Conservation (phyloP, 306 rosid genomes). For the Prunus davidiana region DNA sequence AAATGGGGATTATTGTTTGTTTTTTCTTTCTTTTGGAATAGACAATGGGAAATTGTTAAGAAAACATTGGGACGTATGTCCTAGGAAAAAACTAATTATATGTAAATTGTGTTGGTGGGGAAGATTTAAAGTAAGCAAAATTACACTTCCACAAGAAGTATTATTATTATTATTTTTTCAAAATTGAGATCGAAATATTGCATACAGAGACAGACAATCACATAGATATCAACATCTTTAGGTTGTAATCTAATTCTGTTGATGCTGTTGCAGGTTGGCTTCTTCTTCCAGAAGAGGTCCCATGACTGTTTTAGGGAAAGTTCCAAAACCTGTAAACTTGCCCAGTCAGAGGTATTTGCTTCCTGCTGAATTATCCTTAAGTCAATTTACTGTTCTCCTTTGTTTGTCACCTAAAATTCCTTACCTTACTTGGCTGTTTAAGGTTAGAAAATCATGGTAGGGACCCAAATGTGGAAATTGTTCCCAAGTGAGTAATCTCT, state of each 20-base stretch:
- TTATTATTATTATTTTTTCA: neutral
- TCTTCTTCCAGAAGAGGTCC: conserved; percentile 82
- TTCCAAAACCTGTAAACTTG: conserved; percentile 91
- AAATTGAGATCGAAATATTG: neutral
- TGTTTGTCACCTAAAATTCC: conserved; percentile 28
- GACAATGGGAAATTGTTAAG: neutral
- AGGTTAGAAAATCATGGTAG: conserved; percentile 96
- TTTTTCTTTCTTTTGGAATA: neutral
- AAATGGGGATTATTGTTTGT: neutral
- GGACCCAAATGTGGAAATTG: conserved; percentile 93
- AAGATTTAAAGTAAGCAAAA: neutral
- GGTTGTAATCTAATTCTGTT: neutral
- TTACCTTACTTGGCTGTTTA: conserved; percentile 30
- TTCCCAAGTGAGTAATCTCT: conserved; percentile 76
- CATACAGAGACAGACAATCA: neutral
- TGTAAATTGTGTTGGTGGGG: neutral
- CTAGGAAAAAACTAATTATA: neutral
- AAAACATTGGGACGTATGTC: neutral
- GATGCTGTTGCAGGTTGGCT: conserved; percentile 58
- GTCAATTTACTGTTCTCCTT: conserved; percentile 13
- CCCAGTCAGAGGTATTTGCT: conserved; percentile 89
- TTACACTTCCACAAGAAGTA: too few relatives aligned
- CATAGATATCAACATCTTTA: neutral
- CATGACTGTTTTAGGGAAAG: conserved; percentile 93
- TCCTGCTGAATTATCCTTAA: conserved; percentile 14